phyloP scores from a whole-genome alignment of 257 asterid species.

The Solanum habrochaites region DNA sequence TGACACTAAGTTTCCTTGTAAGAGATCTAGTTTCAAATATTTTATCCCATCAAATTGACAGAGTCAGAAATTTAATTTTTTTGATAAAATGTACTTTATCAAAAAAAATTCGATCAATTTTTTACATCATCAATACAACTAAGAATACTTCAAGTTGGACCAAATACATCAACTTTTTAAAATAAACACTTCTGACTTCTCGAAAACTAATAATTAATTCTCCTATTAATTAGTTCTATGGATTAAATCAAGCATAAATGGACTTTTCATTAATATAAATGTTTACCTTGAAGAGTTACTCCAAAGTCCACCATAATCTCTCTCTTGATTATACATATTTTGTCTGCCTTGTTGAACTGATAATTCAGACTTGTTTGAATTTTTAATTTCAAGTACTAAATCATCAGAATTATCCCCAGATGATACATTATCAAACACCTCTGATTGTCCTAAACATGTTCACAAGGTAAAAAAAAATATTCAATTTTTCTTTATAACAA shows the following conservation, averaged over 20 bases:
- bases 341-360: slow-evolving; percentile 29
- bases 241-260: not conserved
- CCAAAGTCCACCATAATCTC: slow-evolving; percentile 42
- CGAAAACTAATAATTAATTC: not conserved
- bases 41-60: rapidly evolving
- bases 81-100: rapidly evolving
- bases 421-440: slow-evolving; percentile 54
- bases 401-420: slow-evolving; percentile 80
- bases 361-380: slow-evolving; percentile 32
- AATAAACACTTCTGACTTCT: not conserved
- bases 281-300: slow-evolving; percentile 68
- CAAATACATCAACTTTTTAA: not conserved
- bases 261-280: too few relatives aligned
- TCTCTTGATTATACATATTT: slow-evolving; percentile 22
- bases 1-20: not conserved
- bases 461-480: not conserved
- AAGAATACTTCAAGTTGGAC: not conserved
- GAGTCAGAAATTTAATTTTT: not conserved
- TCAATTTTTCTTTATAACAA: not conserved
- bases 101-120: too few relatives aligned
- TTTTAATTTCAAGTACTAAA: slow-evolving; percentile 51
- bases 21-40: not conserved
- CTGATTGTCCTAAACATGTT: slow-evolving; percentile 39
- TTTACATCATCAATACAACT: not conserved
- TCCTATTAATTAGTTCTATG: not conserved